Percentiles rank a stretch among this genome's conserved stretches.
Evolutionary conservation across 768 basidiomycete genomes (phyloP).

Genomic region (Lentinula aciculospora): DNA sequence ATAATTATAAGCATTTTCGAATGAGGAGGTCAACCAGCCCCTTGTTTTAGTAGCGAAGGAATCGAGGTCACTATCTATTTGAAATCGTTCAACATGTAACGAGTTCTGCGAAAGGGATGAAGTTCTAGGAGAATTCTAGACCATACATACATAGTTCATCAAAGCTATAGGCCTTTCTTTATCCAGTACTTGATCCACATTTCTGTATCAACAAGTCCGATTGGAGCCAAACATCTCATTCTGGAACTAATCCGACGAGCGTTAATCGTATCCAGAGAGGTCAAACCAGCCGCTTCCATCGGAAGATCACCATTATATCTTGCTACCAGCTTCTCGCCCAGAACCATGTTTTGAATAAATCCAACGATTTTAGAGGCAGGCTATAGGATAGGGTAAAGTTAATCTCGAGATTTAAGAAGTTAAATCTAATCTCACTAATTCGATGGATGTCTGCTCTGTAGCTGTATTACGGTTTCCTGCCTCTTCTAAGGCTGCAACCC

Average conservation of each 20-base stretch:
- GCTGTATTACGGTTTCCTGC: background rate
- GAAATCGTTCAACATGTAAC: too few species aligned
- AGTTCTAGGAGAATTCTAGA: too few species aligned
- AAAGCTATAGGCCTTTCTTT: background rate
- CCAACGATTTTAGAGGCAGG: background rate
- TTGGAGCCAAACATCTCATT: slow-evolving; percentile 10
- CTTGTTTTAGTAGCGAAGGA: too few species aligned
- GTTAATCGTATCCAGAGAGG: slow-evolving; percentile 10
- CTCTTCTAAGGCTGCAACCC: background rate
- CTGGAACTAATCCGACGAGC: slow-evolving; percentile 11
- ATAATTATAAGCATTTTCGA: too few species aligned
- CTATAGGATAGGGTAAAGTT: background rate
- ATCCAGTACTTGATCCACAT: slow-evolving; percentile 18
- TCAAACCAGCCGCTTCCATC: background rate
- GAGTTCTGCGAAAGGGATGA: too few species aligned
- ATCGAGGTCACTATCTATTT: too few species aligned
- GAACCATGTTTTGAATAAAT: background rate
- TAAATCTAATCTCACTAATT: background rate
- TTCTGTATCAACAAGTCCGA: slow-evolving; percentile 11
- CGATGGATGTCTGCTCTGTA: background rate
- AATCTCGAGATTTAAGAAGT: background rate
- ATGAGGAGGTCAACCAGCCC: too few species aligned
- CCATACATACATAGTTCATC: too few species aligned
- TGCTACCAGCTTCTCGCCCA: background rate
- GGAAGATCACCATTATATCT: background rate